Conservation (phyloP, 331 rosid species). For the Pyrus hybrid region DNA sequence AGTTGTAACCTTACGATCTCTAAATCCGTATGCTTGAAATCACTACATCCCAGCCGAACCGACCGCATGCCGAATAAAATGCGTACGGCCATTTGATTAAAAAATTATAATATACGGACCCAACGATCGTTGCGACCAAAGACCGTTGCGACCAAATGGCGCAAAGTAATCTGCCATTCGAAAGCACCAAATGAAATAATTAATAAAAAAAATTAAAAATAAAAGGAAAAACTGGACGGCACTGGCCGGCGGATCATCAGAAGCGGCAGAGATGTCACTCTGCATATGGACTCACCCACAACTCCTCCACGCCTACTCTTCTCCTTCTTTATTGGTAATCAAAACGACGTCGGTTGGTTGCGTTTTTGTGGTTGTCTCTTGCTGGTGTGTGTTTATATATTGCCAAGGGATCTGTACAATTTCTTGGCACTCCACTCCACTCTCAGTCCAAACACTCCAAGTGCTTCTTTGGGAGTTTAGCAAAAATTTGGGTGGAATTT, state of each 20-base stretch:
- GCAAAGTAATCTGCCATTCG: background rate
- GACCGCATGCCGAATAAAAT: too few relatives aligned
- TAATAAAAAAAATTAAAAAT: background rate
- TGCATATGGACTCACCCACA: background rate
- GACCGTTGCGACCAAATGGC: conserved; percentile 3
- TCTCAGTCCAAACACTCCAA: background rate
- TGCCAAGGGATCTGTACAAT: background rate
- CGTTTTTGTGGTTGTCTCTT: background rate
- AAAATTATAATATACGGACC: background rate
- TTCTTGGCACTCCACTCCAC: background rate
- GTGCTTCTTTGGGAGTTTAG: background rate
- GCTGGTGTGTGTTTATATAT: background rate
- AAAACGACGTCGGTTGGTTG: conserved; percentile 1
- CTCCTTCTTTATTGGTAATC: conserved; percentile 8
- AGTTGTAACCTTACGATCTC: too few relatives aligned
- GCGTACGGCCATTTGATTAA: too few relatives aligned
- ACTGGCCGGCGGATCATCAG: conserved; percentile 1
- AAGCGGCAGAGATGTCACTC: background rate
- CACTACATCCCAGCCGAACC: too few relatives aligned
- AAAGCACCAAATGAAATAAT: background rate
- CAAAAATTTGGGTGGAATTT: background rate
- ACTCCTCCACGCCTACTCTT: background rate
- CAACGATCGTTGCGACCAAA: background rate
- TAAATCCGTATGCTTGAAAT: too few relatives aligned
- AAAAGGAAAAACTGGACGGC: background rate